Evolutionary conservation across 2,329 filamentous ascomycete species (phyloP).

Genomic region (Aspergillus candidus): DNA sequence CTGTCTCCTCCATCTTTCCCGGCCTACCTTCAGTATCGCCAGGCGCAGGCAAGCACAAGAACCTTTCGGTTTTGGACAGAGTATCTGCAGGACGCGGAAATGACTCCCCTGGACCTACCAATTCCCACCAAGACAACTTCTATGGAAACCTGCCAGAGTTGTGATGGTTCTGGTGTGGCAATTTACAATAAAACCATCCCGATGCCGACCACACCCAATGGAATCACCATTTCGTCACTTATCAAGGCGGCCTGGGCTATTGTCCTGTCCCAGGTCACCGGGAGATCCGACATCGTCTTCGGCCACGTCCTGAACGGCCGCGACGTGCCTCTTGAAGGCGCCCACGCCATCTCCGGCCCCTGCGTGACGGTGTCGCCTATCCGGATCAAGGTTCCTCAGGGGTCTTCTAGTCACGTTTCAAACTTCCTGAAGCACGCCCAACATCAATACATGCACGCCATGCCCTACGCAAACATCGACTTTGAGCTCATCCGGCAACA

Average conservation of each 20-base stretch:
- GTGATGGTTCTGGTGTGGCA: too few relatives aligned
- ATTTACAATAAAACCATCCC: slow-evolving; percentile 11
- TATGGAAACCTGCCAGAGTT: slow-evolving; percentile 1
- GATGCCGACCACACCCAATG: slow-evolving; percentile 3
- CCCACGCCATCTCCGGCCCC: slow-evolving; percentile 37
- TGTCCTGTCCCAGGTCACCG: slow-evolving; percentile 30
- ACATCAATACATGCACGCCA: not conserved
- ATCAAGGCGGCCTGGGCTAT: slow-evolving; percentile 38
- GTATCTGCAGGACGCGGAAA: not conserved
- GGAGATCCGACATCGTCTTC: slow-evolving; percentile 35
- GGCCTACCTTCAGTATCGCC: not conserved
- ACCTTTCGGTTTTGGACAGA: not conserved
- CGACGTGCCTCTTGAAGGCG: slow-evolving; percentile 31
- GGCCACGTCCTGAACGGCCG: slow-evolving; percentile 39
- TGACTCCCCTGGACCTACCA: not conserved
- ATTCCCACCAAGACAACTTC: not conserved
- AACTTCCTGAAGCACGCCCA: slow-evolving; percentile 1
- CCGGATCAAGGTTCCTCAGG: not conserved
- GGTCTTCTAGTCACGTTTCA: not conserved
- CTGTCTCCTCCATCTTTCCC: not conserved
- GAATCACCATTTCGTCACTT: slow-evolving; percentile 26
- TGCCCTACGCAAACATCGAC: slow-evolving; percentile 1
- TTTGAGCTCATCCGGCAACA: not conserved
- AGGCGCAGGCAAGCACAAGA: not conserved
- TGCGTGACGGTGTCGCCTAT: slow-evolving; percentile 1